These are phyloP conservation scores for Heimioporus sp. DNA, from an alignment of 768 basidiomycete genomes.

Conservation along the genomic window DNA sequence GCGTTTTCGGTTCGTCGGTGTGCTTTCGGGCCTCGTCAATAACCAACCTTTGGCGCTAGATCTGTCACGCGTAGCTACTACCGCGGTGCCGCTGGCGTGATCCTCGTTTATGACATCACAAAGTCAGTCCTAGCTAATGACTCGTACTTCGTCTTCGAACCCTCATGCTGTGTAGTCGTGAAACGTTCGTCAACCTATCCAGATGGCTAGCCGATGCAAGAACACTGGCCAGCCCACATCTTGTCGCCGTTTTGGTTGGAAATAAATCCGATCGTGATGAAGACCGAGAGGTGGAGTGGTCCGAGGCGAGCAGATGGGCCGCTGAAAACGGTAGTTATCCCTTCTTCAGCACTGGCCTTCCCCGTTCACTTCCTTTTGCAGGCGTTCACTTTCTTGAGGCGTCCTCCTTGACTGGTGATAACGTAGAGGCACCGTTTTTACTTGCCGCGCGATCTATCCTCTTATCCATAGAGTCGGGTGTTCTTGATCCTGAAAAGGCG, in stretches of 20 bases:
- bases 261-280: conserved; percentile 96
- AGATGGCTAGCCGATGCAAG: conserved; percentile 93
- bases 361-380: conserved; percentile 31
- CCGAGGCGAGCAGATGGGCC: conserved; percentile 94
- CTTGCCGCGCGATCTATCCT: conserved; percentile 85
- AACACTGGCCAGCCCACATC: conserved; percentile 87
- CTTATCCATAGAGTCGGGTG: conserved; percentile 86
- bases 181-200: conserved; percentile 79
- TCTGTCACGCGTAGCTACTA: conserved; percentile 96
- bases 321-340: conserved; percentile 78
- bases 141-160: conserved; percentile 1
- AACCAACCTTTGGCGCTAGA: conserved; percentile 36
- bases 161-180: conserved; percentile 57
- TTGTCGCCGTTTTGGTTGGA: conserved; percentile 88
- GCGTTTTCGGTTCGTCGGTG: conserved; percentile 67
- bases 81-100: conserved; percentile 88
- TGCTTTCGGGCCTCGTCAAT: conserved; percentile 7
- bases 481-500: conserved; percentile 88
- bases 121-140: conserved; percentile 45
- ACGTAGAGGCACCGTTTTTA: conserved; percentile 91
- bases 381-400: conserved; percentile 93
- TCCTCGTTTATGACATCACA: conserved; percentile 93
- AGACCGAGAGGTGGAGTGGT: conserved; percentile 92
- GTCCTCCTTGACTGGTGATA: conserved; percentile 89
- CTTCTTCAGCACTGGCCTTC: conserved; percentile 1